Percentiles rank a stretch among this genome's conserved stretches.
Conservation (phyloP, 345 rosid genomes). For the Durio zibethinus region DNA sequence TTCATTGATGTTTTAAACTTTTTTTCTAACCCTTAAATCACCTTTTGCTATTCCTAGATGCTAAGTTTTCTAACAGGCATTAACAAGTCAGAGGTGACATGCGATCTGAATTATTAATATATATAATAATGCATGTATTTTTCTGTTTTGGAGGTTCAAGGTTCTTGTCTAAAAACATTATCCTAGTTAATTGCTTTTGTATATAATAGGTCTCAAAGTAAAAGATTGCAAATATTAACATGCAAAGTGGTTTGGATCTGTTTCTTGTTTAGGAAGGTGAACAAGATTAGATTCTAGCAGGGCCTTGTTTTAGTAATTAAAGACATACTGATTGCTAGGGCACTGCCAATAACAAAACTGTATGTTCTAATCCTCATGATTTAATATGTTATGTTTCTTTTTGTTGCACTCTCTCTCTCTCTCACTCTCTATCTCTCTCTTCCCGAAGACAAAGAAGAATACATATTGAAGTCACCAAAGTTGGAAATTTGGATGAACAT, state of each 20-base stretch:
- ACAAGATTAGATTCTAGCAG: not conserved
- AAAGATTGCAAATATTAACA: not conserved
- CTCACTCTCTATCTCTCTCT: not conserved
- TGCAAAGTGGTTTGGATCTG: not conserved
- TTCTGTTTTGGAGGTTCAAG: not conserved
- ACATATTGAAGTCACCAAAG: not conserved
- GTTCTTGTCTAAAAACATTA: not conserved
- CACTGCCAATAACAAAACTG: not conserved
- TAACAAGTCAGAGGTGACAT: not conserved
- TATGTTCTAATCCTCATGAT: not conserved
- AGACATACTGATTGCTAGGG: not conserved
- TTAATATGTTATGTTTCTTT: not conserved
- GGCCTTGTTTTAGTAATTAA: not conserved
- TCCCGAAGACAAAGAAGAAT: not conserved
- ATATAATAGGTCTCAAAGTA: not conserved
- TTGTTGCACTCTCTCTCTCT: not conserved
- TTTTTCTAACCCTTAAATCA: constrained; percentile 9
- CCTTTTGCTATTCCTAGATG: not conserved
- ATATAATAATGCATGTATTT: not conserved
- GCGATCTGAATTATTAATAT: not conserved
- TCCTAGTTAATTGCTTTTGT: not conserved
- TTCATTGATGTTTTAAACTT: constrained; percentile 13
- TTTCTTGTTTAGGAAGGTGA: constrained; percentile 7
- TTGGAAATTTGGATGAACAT: not conserved
- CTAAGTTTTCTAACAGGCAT: not conserved